Percentiles rank a stretch among this genome's conserved stretches.
Evolutionary conservation across 192 early-diverging fungal species (phyloP).

Genomic region (Entomortierella parvispora): DNA sequence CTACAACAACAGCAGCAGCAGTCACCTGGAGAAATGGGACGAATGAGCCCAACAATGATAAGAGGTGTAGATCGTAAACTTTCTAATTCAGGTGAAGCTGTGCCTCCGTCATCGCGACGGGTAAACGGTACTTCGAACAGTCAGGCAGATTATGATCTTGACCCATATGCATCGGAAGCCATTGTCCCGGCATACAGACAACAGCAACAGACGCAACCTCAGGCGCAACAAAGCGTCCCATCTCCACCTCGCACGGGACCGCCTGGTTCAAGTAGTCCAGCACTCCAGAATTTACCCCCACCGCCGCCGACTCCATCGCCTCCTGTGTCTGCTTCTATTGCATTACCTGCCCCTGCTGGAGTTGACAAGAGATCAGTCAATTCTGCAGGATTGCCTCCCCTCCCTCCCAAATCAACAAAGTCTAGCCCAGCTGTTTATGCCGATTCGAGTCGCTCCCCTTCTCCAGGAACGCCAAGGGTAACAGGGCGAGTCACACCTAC

Average conservation of each 20-base stretch:
- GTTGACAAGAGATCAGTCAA: background rate
- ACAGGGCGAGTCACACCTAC: constrained; percentile 1
- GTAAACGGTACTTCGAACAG: background rate
- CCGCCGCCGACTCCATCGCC: constrained; percentile 1
- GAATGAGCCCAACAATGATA: constrained; percentile 6
- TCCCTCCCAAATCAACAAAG: background rate
- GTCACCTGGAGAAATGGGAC: background rate
- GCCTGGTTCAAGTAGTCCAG: no score
- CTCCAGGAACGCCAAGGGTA: background rate
- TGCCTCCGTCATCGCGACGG: no score
- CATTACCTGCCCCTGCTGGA: background rate
- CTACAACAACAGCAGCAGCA: background rate
- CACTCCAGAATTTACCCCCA: background rate
- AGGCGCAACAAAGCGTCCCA: constrained; percentile 1
- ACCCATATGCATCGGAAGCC: constrained; percentile 25
- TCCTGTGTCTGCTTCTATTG: background rate
- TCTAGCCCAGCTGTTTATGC: no score
- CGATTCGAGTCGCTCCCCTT: background rate
- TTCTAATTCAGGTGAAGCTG: no score
- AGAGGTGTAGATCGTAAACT: constrained; percentile 10
- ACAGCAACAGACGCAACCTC: background rate
- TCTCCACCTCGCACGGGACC: constrained; percentile 1
- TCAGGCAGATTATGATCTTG: constrained; percentile 12
- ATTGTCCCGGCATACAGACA: background rate
- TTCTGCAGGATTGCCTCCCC: background rate